Percentiles rank a stretch among this genome's conserved stretches.
Evolutionary conservation across 2,329 filamentous ascomycete species (phyloP).

Genomic region (Fusarium sambucinum): DNA sequence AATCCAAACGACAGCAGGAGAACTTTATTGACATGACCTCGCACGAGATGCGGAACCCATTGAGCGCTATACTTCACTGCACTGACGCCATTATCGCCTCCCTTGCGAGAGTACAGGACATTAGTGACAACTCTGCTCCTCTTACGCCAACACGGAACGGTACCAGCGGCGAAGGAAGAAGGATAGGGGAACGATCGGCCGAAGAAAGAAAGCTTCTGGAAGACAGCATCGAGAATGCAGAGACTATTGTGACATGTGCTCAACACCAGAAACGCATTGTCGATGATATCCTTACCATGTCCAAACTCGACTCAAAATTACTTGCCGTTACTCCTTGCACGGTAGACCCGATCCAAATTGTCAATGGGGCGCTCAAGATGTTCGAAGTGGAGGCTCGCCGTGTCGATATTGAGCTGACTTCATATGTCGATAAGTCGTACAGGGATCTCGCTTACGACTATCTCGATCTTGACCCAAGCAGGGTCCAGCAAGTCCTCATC

Average conservation of each 20-base stretch:
- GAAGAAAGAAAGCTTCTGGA: constrained; percentile 62
- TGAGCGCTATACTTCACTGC: constrained; percentile 79
- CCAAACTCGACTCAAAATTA: constrained; percentile 81
- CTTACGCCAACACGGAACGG: constrained; percentile 43
- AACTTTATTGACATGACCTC: constrained; percentile 84
- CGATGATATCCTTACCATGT: constrained; percentile 80
- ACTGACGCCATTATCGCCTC: constrained; percentile 75
- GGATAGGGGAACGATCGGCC: constrained; percentile 43
- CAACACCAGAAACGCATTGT: constrained; percentile 84
- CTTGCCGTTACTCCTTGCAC: constrained; percentile 78
- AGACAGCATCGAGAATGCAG: constrained; percentile 77
- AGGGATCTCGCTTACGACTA: constrained; percentile 69
- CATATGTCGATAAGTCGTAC: constrained; percentile 73
- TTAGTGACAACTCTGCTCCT: constrained; percentile 47
- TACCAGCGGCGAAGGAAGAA: constrained; percentile 11
- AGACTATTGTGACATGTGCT: constrained; percentile 82
- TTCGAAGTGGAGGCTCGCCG: constrained; percentile 80
- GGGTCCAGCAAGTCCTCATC: constrained; percentile 82
- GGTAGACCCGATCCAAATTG: constrained; percentile 74
- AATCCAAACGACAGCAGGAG: constrained; percentile 77
- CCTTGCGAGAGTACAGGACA: constrained; percentile 59
- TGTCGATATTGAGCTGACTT: constrained; percentile 74
- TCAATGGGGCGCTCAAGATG: constrained; percentile 78
- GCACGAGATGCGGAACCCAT: constrained; percentile 79
- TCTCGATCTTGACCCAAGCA: constrained; percentile 77